Percentiles rank a stretch among this genome's conserved stretches.
phyloP scores from a whole-genome alignment of 805 yeast species.

The Cyberlindnera suaveolens region DNA sequence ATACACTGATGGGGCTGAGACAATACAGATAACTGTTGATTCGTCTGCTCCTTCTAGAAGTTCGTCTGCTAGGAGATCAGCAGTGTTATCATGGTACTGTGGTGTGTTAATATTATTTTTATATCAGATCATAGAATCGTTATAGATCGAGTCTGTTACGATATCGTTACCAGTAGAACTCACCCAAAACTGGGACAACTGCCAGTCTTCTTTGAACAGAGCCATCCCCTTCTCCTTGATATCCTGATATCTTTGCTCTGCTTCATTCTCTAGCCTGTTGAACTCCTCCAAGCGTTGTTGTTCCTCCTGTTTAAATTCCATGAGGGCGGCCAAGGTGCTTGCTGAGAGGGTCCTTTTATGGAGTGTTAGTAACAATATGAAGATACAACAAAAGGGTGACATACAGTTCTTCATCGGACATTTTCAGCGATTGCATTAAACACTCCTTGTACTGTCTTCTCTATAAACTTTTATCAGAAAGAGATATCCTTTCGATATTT shows the following conservation, averaged over 20 bases:
- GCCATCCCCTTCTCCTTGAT: constrained; percentile 47
- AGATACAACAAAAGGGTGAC: constrained; percentile 1
- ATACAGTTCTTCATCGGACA: constrained; percentile 16
- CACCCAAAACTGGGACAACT: constrained; percentile 79
- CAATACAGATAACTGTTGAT: constrained; percentile 65
- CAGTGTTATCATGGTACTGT: constrained; percentile 62
- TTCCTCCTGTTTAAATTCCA: constrained; percentile 60
- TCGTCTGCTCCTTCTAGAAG: constrained; percentile 71
- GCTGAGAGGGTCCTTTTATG: constrained; percentile 32
- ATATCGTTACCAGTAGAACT: background rate
- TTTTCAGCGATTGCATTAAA: background rate
- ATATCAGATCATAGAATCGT: too few relatives aligned
- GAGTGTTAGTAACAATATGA: background rate
- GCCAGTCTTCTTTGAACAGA: constrained; percentile 88
- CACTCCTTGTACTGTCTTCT: too few relatives aligned
- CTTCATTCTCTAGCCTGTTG: constrained; percentile 61
- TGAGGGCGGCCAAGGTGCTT: constrained; percentile 45
- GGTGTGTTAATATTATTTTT: background rate
- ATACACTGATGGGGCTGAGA: constrained; percentile 88
- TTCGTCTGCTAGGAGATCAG: constrained; percentile 60
- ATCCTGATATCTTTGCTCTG: constrained; percentile 31
- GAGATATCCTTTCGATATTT: too few relatives aligned
- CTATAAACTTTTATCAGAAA: too few relatives aligned
- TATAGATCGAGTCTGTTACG: too few relatives aligned
- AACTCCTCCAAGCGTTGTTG: constrained; percentile 52